phyloP scores from a whole-genome alignment of 2,329 filamentous ascomycete species.

The Pseudopyrenochaeta lycopersici region DNA sequence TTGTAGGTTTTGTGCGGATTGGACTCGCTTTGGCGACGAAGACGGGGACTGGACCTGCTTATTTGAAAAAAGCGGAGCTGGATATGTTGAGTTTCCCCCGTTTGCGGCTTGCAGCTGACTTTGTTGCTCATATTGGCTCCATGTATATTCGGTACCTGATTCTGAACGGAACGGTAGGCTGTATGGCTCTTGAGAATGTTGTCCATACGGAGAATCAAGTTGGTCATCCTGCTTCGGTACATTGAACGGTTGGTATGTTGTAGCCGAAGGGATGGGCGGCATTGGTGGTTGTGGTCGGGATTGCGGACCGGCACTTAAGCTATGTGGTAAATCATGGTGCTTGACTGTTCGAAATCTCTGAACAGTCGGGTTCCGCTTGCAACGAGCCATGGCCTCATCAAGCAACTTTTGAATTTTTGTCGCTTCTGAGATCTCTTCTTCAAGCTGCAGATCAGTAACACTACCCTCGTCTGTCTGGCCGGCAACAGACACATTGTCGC shows the following conservation, averaged over 20 bases:
- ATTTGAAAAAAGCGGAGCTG: neutral
- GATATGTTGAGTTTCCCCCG: neutral
- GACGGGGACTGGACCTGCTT: constrained; percentile 3
- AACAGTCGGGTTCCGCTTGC: constrained; percentile 31
- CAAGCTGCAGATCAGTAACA: constrained; percentile 25
- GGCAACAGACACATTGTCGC: constrained; percentile 17
- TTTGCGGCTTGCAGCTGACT: neutral
- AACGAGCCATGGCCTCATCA: constrained; percentile 26
- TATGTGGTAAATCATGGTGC: constrained; percentile 7
- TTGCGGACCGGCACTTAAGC: constrained; percentile 4
- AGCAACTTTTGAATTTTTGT: constrained; percentile 32
- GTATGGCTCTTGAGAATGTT: constrained; percentile 9
- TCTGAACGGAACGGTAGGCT: constrained; percentile 6
- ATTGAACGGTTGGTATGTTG: neutral
- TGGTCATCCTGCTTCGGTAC: neutral
- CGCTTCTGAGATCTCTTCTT: constrained; percentile 22
- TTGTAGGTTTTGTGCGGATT: constrained; percentile 1
- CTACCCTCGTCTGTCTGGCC: constrained; percentile 24
- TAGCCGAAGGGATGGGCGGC: constrained; percentile 2
- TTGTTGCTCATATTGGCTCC: neutral
- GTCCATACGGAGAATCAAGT: neutral
- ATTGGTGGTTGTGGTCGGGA: constrained; percentile 2
- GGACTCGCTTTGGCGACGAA: neutral
- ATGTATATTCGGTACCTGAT: neutral
- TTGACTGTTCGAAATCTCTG: constrained; percentile 27